Evolutionary conservation across 2,329 filamentous ascomycete genomes (phyloP).

Genomic region (Fusarium sp.): DNA sequence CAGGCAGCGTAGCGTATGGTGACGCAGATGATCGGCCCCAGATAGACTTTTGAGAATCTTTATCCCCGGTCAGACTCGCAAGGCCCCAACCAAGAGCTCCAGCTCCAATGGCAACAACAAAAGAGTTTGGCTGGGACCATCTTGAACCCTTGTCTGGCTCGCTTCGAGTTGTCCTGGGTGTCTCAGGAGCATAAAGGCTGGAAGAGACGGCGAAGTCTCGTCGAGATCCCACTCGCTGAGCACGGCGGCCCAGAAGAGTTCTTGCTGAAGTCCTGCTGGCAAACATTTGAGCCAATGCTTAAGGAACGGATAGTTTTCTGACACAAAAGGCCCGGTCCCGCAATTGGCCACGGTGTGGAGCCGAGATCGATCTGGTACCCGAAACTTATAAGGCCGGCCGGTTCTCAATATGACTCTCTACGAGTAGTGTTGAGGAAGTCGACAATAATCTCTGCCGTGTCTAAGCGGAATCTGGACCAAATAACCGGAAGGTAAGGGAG

Average conservation of each 20-base stretch:
- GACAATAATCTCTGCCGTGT: constrained; percentile 18
- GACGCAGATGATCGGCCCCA: constrained; percentile 40
- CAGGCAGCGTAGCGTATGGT: constrained; percentile 58
- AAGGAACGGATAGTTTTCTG: constrained; percentile 4
- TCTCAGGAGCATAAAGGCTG: constrained; percentile 19
- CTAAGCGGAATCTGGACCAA: constrained; percentile 35
- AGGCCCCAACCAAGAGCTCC: constrained; percentile 59
- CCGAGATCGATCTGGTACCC: constrained; percentile 20
- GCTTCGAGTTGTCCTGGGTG: constrained; percentile 12
- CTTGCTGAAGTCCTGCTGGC: constrained; percentile 32
- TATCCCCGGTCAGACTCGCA: constrained; percentile 48
- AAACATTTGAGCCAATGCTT: constrained; percentile 29
- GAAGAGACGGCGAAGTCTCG: constrained; percentile 32
- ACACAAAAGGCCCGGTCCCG: constrained; percentile 3
- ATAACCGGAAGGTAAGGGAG: constrained; percentile 15
- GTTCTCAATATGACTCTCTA: constrained; percentile 2
- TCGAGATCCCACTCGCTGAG: constrained; percentile 22
- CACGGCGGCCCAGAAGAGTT: constrained; percentile 35
- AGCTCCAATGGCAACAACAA: constrained; percentile 56
- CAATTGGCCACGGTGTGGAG: constrained; percentile 28
- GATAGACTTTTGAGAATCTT: constrained; percentile 24
- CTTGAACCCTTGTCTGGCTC: constrained; percentile 22
- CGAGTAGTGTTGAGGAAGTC: constrained; percentile 4
- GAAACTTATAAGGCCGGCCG: constrained; percentile 1
- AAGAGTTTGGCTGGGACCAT: constrained; percentile 53